phyloP scores from a whole-genome alignment of 352 stramenopile species.

The Globisporangium orthogonon region DNA sequence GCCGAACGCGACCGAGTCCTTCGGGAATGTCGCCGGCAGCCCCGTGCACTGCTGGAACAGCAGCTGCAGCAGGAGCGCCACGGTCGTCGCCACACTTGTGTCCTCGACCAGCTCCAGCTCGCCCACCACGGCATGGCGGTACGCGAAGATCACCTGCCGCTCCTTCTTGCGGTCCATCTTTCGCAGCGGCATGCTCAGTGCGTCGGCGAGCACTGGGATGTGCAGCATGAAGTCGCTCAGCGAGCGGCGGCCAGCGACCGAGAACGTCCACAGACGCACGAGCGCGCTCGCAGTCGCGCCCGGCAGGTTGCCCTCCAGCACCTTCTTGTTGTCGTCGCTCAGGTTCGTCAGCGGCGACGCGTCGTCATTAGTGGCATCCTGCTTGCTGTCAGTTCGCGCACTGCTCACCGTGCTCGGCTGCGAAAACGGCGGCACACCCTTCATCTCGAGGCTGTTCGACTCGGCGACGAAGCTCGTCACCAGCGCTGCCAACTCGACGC shows the following conservation, averaged over 20 bases:
- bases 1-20: constrained; percentile 23
- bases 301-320: constrained; percentile 49
- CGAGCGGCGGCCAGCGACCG: constrained; percentile 47
- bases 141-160: constrained; percentile 58
- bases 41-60: constrained; percentile 67
- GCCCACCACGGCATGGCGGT: constrained; percentile 40
- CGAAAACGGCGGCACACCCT: constrained; percentile 33
- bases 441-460: constrained; percentile 51
- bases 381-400: no score
- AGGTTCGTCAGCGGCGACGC: constrained; percentile 23
- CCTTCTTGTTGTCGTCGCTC: constrained; percentile 58
- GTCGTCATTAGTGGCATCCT: neutral
- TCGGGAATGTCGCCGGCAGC: constrained; percentile 41
- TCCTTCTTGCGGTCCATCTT: constrained; percentile 85
- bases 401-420: neutral
- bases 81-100: constrained; percentile 22
- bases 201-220: constrained; percentile 43
- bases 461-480: constrained; percentile 64
- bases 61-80: constrained; percentile 36
- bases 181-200: constrained; percentile 65
- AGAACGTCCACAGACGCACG: constrained; percentile 64
- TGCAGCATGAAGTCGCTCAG: constrained; percentile 58
- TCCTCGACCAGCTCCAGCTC: constrained; percentile 29
- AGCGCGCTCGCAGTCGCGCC: constrained; percentile 41
- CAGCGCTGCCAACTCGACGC: constrained; percentile 43